Percentiles rank a stretch among this genome's conserved stretches.
These are phyloP conservation scores for Capsicum pubescens DNA, from an alignment of 257 asterid species.

Conservation along the genomic window DNA sequence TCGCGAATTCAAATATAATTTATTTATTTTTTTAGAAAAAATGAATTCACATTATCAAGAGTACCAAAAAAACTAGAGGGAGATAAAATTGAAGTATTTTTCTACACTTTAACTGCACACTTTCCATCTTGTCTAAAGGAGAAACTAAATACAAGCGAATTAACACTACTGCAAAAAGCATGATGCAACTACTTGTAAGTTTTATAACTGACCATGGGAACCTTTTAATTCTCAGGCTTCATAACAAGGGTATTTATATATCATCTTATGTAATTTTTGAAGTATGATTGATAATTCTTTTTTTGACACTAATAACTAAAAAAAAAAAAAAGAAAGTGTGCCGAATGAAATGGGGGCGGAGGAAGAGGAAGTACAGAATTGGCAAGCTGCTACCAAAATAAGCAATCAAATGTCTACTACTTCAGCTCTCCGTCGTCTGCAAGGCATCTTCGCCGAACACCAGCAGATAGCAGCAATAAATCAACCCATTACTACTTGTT, in stretches of 20 bases:
- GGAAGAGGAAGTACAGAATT: no score
- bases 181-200: neutral
- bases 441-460: neutral
- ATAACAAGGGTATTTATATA: no score
- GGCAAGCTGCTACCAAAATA: neutral
- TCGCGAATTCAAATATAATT: no score
- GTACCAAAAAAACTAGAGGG: no score
- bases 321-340: neutral
- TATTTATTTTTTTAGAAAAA: no score
- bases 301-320: no score
- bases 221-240: neutral
- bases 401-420: slow-evolving; percentile 30
- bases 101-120: neutral
- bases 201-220: neutral
- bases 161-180: neutral
- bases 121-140: neutral
- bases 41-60: no score
- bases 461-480: neutral
- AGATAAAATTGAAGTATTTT: no score
- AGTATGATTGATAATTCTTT: no score
- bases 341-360: no score
- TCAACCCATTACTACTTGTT: slow-evolving; percentile 11
- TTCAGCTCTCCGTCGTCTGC: neutral
- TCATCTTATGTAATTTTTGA: no score
- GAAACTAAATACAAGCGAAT: neutral